A percentile compares a stretch with the other conserved stretches of the same genome.
These are phyloP conservation scores for Fraxinus albicans DNA, from an alignment of 305 asterid species.

Conservation along the genomic window DNA sequence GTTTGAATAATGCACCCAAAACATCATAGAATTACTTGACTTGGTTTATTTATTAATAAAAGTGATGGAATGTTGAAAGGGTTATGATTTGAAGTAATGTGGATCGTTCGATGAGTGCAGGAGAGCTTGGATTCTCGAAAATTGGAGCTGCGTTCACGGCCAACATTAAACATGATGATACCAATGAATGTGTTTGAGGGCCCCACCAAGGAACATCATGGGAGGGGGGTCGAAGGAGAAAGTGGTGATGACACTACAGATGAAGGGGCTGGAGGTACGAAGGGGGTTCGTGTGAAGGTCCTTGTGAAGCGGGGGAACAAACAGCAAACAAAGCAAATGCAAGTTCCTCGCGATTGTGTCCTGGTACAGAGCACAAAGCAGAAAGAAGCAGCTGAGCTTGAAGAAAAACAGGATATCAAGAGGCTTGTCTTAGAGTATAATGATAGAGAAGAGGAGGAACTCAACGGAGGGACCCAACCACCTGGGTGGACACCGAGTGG, in stretches of 20 bases:
- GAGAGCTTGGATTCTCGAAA: constrained; percentile 97
- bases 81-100: not conserved
- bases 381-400: constrained; percentile 97
- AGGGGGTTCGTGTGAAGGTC: constrained; percentile 82
- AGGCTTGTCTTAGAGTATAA: constrained; percentile 85
- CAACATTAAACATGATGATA: constrained; percentile 82
- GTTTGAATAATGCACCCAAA: not conserved
- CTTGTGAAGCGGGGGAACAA: constrained; percentile 94
- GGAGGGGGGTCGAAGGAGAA: constrained; percentile 70
- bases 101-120: constrained; percentile 44
- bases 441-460: constrained; percentile 96
- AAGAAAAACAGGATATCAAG: constrained; percentile 96
- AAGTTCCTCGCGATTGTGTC: constrained; percentile 82
- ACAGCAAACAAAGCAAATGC: constrained; percentile 89
- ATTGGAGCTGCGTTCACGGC: constrained; percentile 83
- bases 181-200: constrained; percentile 93
- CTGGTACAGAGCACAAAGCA: constrained; percentile 94
- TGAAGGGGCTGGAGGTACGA: constrained; percentile 63
- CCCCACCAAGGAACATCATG: constrained; percentile 68
- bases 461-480: constrained; percentile 64
- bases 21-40: not conserved
- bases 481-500: constrained; percentile 58
- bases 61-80: not conserved
- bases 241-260: constrained; percentile 84
- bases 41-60: not conserved